phyloP scores from a whole-genome alignment of 768 basidiomycete species.

The Panaeolus papilionaceus region DNA sequence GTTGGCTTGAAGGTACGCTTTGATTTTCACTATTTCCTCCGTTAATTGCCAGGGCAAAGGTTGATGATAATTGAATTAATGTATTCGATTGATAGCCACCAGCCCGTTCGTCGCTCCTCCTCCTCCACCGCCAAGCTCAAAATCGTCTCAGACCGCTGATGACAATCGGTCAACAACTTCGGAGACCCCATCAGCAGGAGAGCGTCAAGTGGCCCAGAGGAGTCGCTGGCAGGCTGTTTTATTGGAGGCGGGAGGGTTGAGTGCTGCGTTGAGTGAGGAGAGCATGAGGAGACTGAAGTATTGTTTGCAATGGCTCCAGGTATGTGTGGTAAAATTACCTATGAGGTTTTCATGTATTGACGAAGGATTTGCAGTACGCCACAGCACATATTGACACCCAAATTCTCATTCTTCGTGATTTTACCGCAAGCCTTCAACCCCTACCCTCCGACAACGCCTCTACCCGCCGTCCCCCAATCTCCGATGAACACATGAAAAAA shows the following conservation, averaged over 20 bases:
- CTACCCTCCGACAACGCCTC: conserved; percentile 40
- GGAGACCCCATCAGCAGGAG: conserved; percentile 16
- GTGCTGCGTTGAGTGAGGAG: conserved; percentile 90
- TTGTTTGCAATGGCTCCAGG: conserved; percentile 88
- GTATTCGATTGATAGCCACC: conserved; percentile 30
- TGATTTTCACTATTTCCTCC: conserved; percentile 11
- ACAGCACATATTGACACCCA: conserved; percentile 88
- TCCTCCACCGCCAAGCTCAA: conserved; percentile 37
- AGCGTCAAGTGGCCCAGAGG: conserved; percentile 58
- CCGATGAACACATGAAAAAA: conserved; percentile 63
- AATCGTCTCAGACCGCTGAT: conserved; percentile 33
- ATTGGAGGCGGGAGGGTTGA: conserved; percentile 85
- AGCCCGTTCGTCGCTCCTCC: conserved; percentile 43
- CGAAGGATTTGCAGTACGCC: conserved; percentile 64
- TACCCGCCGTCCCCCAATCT: conserved; percentile 38
- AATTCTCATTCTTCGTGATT: conserved; percentile 83
- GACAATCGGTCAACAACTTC: conserved; percentile 18
- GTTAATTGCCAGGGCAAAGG: background rate
- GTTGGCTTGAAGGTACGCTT: conserved; percentile 46
- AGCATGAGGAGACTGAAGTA: conserved; percentile 87
- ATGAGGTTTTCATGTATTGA: conserved; percentile 3
- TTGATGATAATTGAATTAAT: background rate
- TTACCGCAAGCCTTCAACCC: conserved; percentile 75
- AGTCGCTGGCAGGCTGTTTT: conserved; percentile 87
- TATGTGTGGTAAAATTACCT: conserved; percentile 39